Percentiles rank a stretch among this genome's conserved stretches.
These are phyloP conservation scores for Gracilariopsis chorda DNA, from an alignment of 23 red algal genomes.

Conservation along the genomic window DNA sequence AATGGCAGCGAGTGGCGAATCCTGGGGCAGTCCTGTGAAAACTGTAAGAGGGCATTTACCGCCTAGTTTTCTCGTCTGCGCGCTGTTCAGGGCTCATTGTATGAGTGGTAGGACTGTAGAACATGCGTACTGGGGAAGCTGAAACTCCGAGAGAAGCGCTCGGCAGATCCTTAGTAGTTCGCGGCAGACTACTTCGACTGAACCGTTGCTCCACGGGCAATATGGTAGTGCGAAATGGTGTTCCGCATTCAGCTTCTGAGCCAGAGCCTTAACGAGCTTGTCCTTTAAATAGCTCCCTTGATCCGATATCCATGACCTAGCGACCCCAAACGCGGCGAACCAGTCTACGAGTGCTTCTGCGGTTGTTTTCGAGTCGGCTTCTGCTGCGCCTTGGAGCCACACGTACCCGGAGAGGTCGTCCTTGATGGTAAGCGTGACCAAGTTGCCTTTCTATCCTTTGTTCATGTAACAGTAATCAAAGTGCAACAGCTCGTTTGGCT, in stretches of 20 bases:
- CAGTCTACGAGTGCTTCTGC: not conserved
- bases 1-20: not conserved
- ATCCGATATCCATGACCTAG: not conserved
- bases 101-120: not conserved
- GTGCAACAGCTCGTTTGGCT: not conserved
- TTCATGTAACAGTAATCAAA: not conserved
- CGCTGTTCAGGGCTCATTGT: not conserved
- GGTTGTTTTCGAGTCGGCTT: not conserved
- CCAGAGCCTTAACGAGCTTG: not conserved
- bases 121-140: not conserved
- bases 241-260: not conserved
- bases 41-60: not conserved
- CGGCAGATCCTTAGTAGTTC: not conserved
- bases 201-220: not conserved
- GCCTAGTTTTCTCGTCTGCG: not conserved
- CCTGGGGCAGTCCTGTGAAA: not conserved
- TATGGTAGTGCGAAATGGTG: constrained; percentile 4
- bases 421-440: not conserved
- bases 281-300: constrained; percentile 14
- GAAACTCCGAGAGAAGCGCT: not conserved
- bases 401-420: constrained; percentile 1
- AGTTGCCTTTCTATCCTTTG: too few species aligned
- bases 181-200: not conserved
- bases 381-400: not conserved
- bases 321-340: not conserved